These are phyloP conservation scores for Oryza meridionalis DNA, from an alignment of 176 grass and related monocot species.

Conservation along the genomic window DNA sequence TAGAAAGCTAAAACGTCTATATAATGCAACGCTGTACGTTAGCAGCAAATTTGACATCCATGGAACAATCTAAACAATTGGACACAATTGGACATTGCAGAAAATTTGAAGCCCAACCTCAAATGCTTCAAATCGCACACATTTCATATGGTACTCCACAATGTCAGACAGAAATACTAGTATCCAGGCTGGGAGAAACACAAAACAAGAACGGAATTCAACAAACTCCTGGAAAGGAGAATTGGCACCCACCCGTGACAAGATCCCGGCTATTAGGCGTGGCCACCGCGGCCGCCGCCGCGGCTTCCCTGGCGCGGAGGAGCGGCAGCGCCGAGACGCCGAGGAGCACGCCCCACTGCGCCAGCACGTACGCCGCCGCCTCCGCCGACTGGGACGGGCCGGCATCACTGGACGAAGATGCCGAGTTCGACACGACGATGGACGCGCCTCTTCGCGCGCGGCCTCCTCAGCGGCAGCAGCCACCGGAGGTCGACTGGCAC, in stretches of 20 bases:
- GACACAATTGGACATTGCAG: background rate
- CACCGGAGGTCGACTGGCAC: too few species aligned
- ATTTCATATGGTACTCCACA: constrained; percentile 7
- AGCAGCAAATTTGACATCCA: background rate
- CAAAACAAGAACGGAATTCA: constrained; percentile 26
- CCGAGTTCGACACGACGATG: constrained; percentile 23
- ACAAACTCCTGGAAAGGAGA: background rate
- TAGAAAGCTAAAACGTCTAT: background rate
- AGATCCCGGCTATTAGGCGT: constrained; percentile 28
- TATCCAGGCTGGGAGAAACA: background rate
- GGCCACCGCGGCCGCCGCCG: constrained; percentile 46
- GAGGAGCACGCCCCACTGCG: constrained; percentile 71
- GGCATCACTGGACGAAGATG: constrained; percentile 24
- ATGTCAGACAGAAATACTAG: background rate
- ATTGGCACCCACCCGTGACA: constrained; percentile 41
- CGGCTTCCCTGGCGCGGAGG: constrained; percentile 54
- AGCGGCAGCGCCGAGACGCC: constrained; percentile 76
- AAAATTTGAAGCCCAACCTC: background rate
- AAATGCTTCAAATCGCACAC: background rate
- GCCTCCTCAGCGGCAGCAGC: constrained; percentile 23
- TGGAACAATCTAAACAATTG: background rate
- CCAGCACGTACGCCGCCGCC: constrained; percentile 22
- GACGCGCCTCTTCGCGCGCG: constrained; percentile 26
- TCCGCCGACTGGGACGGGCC: background rate
- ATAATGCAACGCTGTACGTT: background rate